phyloP scores from a whole-genome alignment of 805 yeast genomes.

The Schwanniomyces pseudopolymorphus region DNA sequence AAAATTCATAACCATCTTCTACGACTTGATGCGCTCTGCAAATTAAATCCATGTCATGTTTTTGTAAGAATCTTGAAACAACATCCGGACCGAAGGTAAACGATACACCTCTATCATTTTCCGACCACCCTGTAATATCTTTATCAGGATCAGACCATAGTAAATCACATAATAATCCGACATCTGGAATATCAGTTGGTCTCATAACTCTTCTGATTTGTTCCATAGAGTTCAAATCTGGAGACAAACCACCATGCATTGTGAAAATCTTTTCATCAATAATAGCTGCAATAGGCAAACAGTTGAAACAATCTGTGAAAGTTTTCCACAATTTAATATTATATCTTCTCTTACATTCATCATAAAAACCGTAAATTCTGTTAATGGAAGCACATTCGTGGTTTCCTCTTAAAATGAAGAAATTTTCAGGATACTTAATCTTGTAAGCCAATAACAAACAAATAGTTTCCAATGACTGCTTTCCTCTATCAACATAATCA shows the following conservation, averaged over 20 bases:
- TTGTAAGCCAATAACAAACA: conserved; percentile 92
- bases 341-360: conserved; percentile 97
- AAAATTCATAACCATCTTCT: conserved; percentile 98
- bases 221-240: conserved; percentile 97
- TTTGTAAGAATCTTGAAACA: conserved; percentile 91
- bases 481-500: conserved; percentile 98
- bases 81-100: conserved; percentile 99
- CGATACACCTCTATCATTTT: conserved; percentile 98
- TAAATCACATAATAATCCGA: conserved; percentile 92
- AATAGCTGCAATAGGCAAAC: conserved; percentile 97
- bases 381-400: conserved; percentile 98
- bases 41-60: conserved; percentile 96
- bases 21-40: conserved; percentile 99
- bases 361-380: conserved; percentile 97
- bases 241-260: conserved; percentile 98
- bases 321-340: conserved; percentile 98
- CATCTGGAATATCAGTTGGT: conserved; percentile 98
- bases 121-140: conserved; percentile 98
- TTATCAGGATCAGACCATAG: conserved; percentile 99
- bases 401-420: conserved; percentile 94
- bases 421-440: conserved; percentile 97
- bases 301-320: conserved; percentile 96
- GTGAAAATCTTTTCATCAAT: conserved; percentile 97
- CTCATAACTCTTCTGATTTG: conserved; percentile 98
- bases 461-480: conserved; percentile 94